Evolutionary conservation across 805 yeast species (phyloP), one percentile per base, ranked within the genome.

Genomic region (Tetrapisispora nanseiensis): DNA sequence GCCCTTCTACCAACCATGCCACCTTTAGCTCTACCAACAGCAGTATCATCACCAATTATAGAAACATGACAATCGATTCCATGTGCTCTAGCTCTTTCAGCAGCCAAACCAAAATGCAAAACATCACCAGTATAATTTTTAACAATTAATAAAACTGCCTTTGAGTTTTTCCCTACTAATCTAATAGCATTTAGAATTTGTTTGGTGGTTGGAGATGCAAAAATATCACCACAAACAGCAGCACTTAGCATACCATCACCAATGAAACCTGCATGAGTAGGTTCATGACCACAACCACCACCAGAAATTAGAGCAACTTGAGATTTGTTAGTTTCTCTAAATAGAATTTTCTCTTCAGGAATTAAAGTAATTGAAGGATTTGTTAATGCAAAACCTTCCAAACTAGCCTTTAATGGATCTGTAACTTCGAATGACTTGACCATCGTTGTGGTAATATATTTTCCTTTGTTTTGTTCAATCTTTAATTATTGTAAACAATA

Each of bases 271-370:
- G 85, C 89, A 56, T 90, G 97, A 4, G 87, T 71, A 21, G 97
- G 97, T 63, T 89, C 97, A 57, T 89, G 97, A 37, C 97, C 97
- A 12, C 89, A 78, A 22, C 97, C 97, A 43, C 97, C 97, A 46
- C 97, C 96, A 27, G 95, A 79, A 22, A 89, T 66, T 39, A 89
- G 55, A 6, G 85, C 74, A 34, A 87, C 82, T 54, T 84, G 82
- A 22, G 69, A 64, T 41, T 64, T 47, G 39, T 52, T 47, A 15
- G 56, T 58, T 23, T 55, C 51, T 40, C 72, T 59, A 49, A 56
- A 64, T 16, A 68, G 49, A 10, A 69, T 50, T 40, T 65, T 68
- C 42, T 68, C 71, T 20, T 60, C 59, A 22, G 61, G 61, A 24
- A 67, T 52, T 15, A 66, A 48, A 1, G 66, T 55, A 13, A 68